Base-by-base conservation (phyloP, 805 yeast genomes). In the Vanderwaltozyma polyspora region DNA sequence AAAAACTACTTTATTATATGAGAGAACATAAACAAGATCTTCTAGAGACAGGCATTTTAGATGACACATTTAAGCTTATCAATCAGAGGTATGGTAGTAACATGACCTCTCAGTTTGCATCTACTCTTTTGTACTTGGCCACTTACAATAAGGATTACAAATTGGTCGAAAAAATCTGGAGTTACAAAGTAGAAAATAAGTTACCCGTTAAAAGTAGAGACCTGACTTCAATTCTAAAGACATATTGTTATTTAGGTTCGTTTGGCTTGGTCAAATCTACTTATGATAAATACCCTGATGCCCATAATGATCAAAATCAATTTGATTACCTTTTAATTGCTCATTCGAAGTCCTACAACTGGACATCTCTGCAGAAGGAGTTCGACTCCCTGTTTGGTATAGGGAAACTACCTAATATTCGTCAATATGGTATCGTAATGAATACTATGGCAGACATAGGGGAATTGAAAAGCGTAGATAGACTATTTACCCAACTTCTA, bases 351-450 rank as follows among this genome's bases (percentile, higher is more conserved):
- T 46, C 58, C 15, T 56, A 62, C 25, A 65, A 71, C 40, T 79
- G 83, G 82, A 54, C 54, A 15, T 55, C 66, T 6, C 55, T 81
- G 38, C 79, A 74, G 50, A 43, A 55, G 10, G 69, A 70, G 31
- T 79, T 79, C 49, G 78, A 75, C 45, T 64, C 61, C 16, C 61
- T 70, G 51, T 71, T 72, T 45, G 74, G 71, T 1, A 52, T 61
- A n/a, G 76, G 73, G 2, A 60, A 68, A 28, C 53, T 71, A 18
- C 81, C 82, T 1, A 65, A 66, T 31, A 55, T 64, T 21, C 47
- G 46, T 7, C 83, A 79, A 43, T 80, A 79, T 49, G 63, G 70
- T 3, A 67, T 74, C 13, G 74, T 78, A 10, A 75, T 81, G 70
- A 56, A 62, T 34, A 74, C 80, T 0, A 57, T 81, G 39, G 76